Conservation (phyloP, 352 stramenopile species). For the Thalassiosira hispida region DNA sequence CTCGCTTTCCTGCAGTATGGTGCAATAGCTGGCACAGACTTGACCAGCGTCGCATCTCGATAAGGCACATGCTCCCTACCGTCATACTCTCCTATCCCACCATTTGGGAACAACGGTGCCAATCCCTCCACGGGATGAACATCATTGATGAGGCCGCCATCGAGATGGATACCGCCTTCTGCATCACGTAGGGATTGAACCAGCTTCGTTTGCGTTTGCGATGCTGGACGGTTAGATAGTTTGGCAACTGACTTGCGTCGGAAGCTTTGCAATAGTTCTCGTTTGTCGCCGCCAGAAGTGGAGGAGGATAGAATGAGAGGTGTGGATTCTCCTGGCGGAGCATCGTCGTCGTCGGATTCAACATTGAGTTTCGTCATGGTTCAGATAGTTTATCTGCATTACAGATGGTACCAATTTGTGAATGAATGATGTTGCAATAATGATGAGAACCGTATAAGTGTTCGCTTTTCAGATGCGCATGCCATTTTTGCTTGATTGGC, state of each 20-base stretch:
- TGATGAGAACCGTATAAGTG: too few relatives aligned
- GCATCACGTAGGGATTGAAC: not conserved
- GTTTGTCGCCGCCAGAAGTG: not conserved
- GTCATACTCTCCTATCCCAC: conserved; percentile 35
- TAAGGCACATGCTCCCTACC: conserved; percentile 33
- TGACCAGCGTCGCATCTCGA: conserved; percentile 45
- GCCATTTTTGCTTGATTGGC: too few relatives aligned
- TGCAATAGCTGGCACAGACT: conserved; percentile 43
- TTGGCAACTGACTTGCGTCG: conserved; percentile 18
- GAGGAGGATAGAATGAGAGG: conserved; percentile 17
- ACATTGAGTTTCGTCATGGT: conserved; percentile 20
- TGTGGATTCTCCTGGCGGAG: conserved; percentile 25
- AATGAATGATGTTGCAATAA: too few relatives aligned
- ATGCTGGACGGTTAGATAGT: conserved; percentile 12
- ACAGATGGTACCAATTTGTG: too few relatives aligned
- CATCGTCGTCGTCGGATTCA: conserved; percentile 15
- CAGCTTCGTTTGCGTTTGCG: too few relatives aligned
- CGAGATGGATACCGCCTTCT: conserved; percentile 1
- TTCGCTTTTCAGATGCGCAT: too few relatives aligned
- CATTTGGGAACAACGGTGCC: conserved; percentile 42
- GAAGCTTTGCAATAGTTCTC: conserved; percentile 32
- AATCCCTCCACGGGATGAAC: conserved; percentile 43
- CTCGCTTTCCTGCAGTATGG: conserved; percentile 51
- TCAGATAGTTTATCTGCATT: conserved; percentile 3
- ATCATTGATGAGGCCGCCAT: too few relatives aligned